Evolutionary conservation across 2,329 filamentous ascomycete species (phyloP).

Genomic region (Chrysoporthe austroafricana): DNA sequence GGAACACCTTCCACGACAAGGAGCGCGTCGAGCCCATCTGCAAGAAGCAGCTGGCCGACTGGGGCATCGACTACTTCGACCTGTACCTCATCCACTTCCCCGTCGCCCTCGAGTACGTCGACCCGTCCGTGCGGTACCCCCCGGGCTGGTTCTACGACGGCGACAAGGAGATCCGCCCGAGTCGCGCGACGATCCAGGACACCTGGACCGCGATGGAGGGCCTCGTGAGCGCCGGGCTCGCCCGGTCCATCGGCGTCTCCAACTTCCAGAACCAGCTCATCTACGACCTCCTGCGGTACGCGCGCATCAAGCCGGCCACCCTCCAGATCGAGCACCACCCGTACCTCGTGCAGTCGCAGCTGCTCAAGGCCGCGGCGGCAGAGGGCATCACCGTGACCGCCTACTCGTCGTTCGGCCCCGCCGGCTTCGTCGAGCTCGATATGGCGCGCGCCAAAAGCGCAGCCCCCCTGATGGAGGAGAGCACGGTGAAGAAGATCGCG

Average conservation of each 20-base stretch:
- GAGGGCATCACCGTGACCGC: slow-evolving; percentile 77
- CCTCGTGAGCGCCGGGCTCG: slow-evolving; percentile 70
- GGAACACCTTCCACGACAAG: slow-evolving; percentile 87
- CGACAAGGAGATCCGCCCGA: slow-evolving; percentile 61
- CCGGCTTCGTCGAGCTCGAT: slow-evolving; percentile 77
- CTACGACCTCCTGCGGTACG: slow-evolving; percentile 80
- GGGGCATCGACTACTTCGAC: slow-evolving; percentile 86
- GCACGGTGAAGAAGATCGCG: slow-evolving; percentile 66
- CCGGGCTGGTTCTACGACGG: slow-evolving; percentile 72
- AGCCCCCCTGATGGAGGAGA: slow-evolving; percentile 72
- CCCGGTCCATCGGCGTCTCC: slow-evolving; percentile 76
- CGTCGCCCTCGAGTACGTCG: slow-evolving; percentile 82
- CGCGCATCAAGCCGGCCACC: slow-evolving; percentile 72
- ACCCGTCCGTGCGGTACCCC: slow-evolving; percentile 77
- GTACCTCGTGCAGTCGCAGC: slow-evolving; percentile 76
- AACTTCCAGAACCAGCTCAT: slow-evolving; percentile 82
- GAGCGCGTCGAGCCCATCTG: slow-evolving; percentile 76
- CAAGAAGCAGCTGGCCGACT: slow-evolving; percentile 78
- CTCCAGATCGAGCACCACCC: slow-evolving; percentile 92
- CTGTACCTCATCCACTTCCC: slow-evolving; percentile 91
- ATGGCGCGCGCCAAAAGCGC: slow-evolving; percentile 69
- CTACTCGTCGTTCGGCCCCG: slow-evolving; percentile 82
- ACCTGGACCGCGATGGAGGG: slow-evolving; percentile 83
- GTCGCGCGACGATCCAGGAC: slow-evolving; percentile 75
- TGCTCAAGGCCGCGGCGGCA: slow-evolving; percentile 70